These are phyloP conservation scores for Oryza glumipatula DNA, from an alignment of 176 grass and related monocot genomes.

Conservation along the genomic window DNA sequence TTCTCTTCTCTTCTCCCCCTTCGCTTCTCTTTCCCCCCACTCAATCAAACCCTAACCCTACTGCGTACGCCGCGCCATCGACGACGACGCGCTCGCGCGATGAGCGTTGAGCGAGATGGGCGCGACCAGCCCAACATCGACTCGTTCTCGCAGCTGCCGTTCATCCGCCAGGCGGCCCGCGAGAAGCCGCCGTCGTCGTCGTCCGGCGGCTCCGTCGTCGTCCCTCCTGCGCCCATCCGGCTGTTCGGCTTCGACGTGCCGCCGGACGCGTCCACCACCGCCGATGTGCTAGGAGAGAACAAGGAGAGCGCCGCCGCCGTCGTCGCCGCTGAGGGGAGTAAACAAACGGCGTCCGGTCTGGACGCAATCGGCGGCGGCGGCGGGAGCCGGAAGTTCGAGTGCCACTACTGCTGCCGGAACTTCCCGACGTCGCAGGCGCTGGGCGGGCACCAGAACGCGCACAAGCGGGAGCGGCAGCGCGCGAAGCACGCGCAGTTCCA, in stretches of 20 bases:
- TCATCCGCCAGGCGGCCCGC: conserved; percentile 38
- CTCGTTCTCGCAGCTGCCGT: conserved; percentile 81
- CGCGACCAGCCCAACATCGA: conserved; percentile 46
- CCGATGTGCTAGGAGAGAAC: conserved; percentile 4
- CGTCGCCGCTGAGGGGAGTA: not conserved
- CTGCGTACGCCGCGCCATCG: not conserved
- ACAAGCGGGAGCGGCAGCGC: conserved; percentile 83
- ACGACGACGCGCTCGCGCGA: conserved; percentile 4
- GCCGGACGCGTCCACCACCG: conserved; percentile 21
- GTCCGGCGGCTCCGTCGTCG: not conserved
- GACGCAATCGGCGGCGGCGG: not conserved
- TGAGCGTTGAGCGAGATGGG: conserved; percentile 64
- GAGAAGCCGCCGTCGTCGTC: conserved; percentile 26
- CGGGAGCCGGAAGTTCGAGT: conserved; percentile 62
- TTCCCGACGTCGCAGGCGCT: conserved; percentile 95
- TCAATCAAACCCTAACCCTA: conserved; percentile 52
- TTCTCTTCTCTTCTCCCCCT: not conserved
- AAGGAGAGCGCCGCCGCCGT: conserved; percentile 31
- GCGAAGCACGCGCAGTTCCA: conserved; percentile 79
- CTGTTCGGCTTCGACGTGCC: conserved; percentile 79
- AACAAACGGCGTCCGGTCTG: not conserved
- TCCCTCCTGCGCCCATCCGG: conserved; percentile 44
- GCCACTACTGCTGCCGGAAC: conserved; percentile 90
- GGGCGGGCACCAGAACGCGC: conserved; percentile 97
- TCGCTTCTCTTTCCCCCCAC: not conserved